Evolutionary conservation across 2,329 filamentous ascomycete species (phyloP), one percentile per base, ranked within the genome.

Genomic region (Delphinella strobiligena): DNA sequence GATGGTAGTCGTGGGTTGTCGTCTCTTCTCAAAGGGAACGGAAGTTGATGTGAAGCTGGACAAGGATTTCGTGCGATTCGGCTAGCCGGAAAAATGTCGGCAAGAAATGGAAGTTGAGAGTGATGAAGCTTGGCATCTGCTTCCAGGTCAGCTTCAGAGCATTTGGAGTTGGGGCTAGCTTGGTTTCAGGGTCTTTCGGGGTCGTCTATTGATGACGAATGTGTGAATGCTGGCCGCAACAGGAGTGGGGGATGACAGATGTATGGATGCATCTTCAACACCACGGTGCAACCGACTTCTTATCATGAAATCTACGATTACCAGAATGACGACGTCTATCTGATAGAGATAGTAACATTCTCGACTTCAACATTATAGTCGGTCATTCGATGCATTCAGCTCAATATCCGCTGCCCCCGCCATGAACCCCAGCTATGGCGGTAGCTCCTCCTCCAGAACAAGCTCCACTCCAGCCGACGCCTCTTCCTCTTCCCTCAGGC

Each of bases 401-500:
- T n/a, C n/a, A n/a, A n/a, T n/a, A n/a, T n/a, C n/a, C n/a, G n/a
- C n/a, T n/a, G n/a, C n/a, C n/a, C 19, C 35, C 15, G 31, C 19
- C 12, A 29, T 34, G 32, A 36, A 24, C 27, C 36, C 36, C 38
- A n/a, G 24, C 34, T 29, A 19, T 36, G 37, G 16, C 17, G 17
- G 7, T 10, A 17, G 30, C 34, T 29, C 52, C 45, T 29, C 52
- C 45, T 58, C 60, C 49, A n/a, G 7, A 19, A 3, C 60, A 50
- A 60, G 54, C 55, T 62, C 61, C 42, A 54, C 53, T 34, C 45
- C 52, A 33, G 49, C 52, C 34, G 33, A 44, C 29, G 47, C 55
- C 18, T 59, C 61, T 40, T 62, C 63, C 22, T 59, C 61, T 40
- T 62, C 63, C 22, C 53, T 71, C 39, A 60, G 67, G 45, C 67